Conservation (phyloP, 2,329 filamentous ascomycete genomes). For the Colletotrichum sp. region DNA sequence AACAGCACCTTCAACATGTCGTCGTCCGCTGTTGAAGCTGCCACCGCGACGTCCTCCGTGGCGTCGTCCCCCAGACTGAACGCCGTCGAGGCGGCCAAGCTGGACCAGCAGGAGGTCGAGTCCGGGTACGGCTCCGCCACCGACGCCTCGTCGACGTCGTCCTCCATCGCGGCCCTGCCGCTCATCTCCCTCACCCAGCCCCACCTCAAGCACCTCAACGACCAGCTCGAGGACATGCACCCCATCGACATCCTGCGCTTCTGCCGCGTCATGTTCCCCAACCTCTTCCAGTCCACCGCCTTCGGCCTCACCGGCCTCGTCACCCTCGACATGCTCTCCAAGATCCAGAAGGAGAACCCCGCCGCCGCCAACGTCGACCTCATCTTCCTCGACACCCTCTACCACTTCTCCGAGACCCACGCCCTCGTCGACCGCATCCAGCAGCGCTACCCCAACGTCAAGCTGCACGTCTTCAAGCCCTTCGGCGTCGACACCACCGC, state of each 20-base stretch:
- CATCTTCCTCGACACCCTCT: constrained; percentile 84
- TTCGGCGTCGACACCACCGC: constrained; percentile 72
- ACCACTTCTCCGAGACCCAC: constrained; percentile 82
- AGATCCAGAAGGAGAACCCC: constrained; percentile 69
- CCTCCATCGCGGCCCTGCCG: constrained; percentile 70
- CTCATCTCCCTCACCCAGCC: constrained; percentile 85
- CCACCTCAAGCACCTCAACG: constrained; percentile 90
- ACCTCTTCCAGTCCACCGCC: constrained; percentile 85
- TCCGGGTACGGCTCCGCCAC: constrained; percentile 79
- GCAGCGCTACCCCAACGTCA: constrained; percentile 77
- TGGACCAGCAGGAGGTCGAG: constrained; percentile 60
- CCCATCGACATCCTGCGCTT: constrained; percentile 92
- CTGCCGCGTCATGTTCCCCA: constrained; percentile 88
- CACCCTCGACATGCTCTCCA: constrained; percentile 85
- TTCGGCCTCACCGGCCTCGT: constrained; percentile 83
- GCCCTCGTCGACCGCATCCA: constrained; percentile 76
- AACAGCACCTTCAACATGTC: constrained; percentile 40
- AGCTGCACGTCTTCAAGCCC: constrained; percentile 90
- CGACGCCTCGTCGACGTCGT: constrained; percentile 44
- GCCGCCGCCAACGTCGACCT: constrained; percentile 65
- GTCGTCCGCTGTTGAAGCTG: constrained; percentile 29
- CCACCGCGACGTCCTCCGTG: constrained; percentile 43
- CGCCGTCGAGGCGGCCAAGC: constrained; percentile 43
- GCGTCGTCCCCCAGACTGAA: constrained; percentile 40
- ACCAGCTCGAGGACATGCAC: constrained; percentile 84